Conservation (phyloP, 1,284 basidiomycete species). For the Bondarzewia mesenterica region DNA sequence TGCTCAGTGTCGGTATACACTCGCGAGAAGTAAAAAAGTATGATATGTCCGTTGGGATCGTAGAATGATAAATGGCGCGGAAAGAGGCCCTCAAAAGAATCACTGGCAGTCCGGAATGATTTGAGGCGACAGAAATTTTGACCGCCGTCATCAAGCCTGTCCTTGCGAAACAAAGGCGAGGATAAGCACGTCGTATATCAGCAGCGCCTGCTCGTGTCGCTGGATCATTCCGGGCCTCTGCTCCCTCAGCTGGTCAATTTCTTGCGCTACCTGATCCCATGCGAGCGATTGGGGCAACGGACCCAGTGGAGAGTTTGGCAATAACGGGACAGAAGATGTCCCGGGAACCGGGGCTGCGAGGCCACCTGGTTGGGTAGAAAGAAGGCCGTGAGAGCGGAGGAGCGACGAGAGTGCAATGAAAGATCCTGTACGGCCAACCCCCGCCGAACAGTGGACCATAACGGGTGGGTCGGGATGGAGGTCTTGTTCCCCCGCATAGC, state of each 20-base stretch:
- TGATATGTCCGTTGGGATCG: too few species aligned
- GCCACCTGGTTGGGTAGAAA: slow-evolving; percentile 25
- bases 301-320: slow-evolving; percentile 45
- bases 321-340: slow-evolving; percentile 18
- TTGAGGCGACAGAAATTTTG: too few species aligned
- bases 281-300: slow-evolving; percentile 37
- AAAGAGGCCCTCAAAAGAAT: too few species aligned
- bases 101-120: too few species aligned
- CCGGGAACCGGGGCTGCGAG: slow-evolving; percentile 18
- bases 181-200: slow-evolving; percentile 59
- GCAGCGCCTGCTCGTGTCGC: slow-evolving; percentile 51
- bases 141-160: background rate
- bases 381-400: slow-evolving; percentile 47
- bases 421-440: slow-evolving; percentile 85
- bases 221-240: slow-evolving; percentile 81
- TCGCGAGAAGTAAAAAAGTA: too few species aligned
- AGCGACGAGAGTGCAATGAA: slow-evolving; percentile 77
- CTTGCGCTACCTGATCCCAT: slow-evolving; percentile 61
- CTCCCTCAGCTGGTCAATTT: slow-evolving; percentile 72
- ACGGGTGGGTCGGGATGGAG: slow-evolving; percentile 59
- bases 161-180: slow-evolving; percentile 24
- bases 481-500: slow-evolving; percentile 18
- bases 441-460: slow-evolving; percentile 82
- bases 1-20: too few species aligned
- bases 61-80: too few species aligned